phyloP scores from a whole-genome alignment of 1,139 yeast species.

The Yamadazyma aaseri region DNA sequence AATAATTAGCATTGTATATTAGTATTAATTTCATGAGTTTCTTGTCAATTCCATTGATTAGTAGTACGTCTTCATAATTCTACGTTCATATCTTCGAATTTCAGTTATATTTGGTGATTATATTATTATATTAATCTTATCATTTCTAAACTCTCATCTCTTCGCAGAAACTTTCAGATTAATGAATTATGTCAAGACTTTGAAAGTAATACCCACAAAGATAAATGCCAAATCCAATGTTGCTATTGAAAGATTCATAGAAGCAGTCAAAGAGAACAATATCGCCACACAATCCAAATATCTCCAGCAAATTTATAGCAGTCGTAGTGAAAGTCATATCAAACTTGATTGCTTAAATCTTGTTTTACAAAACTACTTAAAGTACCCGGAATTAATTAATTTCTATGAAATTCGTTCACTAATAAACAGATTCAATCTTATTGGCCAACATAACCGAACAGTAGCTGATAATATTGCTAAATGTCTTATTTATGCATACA shows the following conservation, averaged over 20 bases:
- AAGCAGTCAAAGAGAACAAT: constrained; percentile 4
- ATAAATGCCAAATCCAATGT: background rate
- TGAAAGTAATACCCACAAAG: constrained; percentile 1
- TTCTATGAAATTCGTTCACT: constrained; percentile 9
- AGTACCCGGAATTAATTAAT: constrained; percentile 13
- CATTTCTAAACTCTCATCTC: background rate
- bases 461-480: constrained; percentile 3
- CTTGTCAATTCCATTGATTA: too few species aligned
- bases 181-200: constrained; percentile 1
- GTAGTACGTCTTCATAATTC: too few species aligned
- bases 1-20: constrained; percentile 7
- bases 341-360: constrained; percentile 14
- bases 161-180: background rate
- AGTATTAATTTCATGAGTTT: too few species aligned
- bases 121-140: too few species aligned
- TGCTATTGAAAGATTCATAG: constrained; percentile 1
- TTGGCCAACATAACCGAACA: constrained; percentile 1
- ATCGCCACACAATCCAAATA: constrained; percentile 4
- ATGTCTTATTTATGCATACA: constrained; percentile 10
- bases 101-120: too few species aligned
- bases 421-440: constrained; percentile 8
- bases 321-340: background rate
- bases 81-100: too few species aligned
- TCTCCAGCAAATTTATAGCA: constrained; percentile 4
- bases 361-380: constrained; percentile 11